Percentiles rank a stretch among this genome's conserved stretches.
Evolutionary conservation across 805 yeast genomes (phyloP).

Genomic region (Yarrowia osloensis): DNA sequence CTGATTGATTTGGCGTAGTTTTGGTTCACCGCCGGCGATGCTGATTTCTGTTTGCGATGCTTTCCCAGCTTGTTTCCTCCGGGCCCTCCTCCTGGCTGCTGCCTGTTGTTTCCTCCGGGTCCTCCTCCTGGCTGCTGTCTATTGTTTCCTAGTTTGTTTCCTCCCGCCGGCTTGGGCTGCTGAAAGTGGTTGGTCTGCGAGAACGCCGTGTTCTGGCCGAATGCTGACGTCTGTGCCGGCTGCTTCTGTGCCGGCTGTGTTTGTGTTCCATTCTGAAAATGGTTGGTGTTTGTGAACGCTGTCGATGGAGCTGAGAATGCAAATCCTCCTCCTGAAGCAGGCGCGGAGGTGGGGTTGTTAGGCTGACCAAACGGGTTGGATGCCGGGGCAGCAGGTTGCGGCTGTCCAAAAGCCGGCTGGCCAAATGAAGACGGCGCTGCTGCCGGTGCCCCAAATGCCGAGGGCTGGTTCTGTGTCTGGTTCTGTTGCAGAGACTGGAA

Average conservation of each 20-base stretch:
- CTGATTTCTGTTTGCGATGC: neutral
- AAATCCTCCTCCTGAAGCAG: neutral
- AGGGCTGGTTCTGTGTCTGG: neutral
- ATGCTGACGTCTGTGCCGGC: neutral
- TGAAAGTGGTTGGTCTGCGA: neutral
- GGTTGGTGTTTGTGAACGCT: neutral
- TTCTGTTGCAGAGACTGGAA: slow-evolving; percentile 1
- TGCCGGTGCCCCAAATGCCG: neutral
- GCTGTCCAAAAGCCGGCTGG: neutral
- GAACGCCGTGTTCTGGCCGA: neutral
- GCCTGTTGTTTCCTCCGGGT: neutral
- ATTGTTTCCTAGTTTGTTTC: neutral
- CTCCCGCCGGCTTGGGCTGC: neutral
- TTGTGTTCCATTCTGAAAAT: neutral
- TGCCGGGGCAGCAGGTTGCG: neutral
- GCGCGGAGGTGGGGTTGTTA: neutral
- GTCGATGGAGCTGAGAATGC: slow-evolving; percentile 7
- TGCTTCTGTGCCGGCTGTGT: neutral
- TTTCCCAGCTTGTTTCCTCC: neutral
- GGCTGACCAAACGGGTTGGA: slow-evolving; percentile 1
- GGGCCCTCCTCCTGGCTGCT: neutral
- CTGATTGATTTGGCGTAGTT: neutral
- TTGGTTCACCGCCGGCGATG: neutral
- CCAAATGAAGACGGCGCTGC: neutral
- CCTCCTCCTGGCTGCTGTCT: neutral